Percentiles rank a stretch among this genome's conserved stretches.
Evolutionary conservation across 768 basidiomycete genomes (phyloP).

Genomic region (Termitomyces sp.): DNA sequence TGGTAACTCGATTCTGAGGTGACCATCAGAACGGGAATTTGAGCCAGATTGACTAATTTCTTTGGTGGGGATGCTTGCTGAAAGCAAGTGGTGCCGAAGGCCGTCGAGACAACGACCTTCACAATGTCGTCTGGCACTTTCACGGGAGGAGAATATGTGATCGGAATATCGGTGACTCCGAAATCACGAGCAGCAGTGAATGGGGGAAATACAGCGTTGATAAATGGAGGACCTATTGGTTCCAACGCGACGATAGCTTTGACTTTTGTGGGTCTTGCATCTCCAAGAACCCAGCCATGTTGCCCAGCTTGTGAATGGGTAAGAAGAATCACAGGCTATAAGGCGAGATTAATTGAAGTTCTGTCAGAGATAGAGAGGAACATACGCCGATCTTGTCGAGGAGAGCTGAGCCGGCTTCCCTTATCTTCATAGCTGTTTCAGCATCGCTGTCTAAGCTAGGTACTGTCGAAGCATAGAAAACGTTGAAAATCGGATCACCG

Average conservation of each 20-base stretch:
- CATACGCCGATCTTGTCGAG: constrained; percentile 48
- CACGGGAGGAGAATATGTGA: constrained; percentile 41
- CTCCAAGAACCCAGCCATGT: constrained; percentile 48
- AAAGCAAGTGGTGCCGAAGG: constrained; percentile 35
- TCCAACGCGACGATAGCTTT: constrained; percentile 49
- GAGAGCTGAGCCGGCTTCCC: constrained; percentile 37
- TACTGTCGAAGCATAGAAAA: constrained; percentile 41
- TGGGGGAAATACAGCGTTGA: constrained; percentile 34
- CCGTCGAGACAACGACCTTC: constrained; percentile 23
- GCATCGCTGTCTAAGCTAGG: constrained; percentile 34
- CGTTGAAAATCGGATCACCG: constrained; percentile 43
- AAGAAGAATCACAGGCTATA: constrained; percentile 42
- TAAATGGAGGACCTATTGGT: constrained; percentile 50
- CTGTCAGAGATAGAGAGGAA: neutral
- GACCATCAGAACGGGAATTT: constrained; percentile 44
- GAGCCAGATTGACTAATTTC: constrained; percentile 36
- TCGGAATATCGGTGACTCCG: constrained; percentile 46
- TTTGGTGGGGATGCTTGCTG: constrained; percentile 41
- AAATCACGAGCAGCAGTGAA: constrained; percentile 36
- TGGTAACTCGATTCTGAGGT: constrained; percentile 52
- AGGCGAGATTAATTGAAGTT: neutral
- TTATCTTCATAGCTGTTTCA: constrained; percentile 37
- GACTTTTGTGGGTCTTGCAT: constrained; percentile 39
- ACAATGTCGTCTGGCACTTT: constrained; percentile 34
- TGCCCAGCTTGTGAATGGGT: constrained; percentile 51